phyloP scores from a whole-genome alignment of 73 alveolate species.

The Tetrahymena elliotti region DNA sequence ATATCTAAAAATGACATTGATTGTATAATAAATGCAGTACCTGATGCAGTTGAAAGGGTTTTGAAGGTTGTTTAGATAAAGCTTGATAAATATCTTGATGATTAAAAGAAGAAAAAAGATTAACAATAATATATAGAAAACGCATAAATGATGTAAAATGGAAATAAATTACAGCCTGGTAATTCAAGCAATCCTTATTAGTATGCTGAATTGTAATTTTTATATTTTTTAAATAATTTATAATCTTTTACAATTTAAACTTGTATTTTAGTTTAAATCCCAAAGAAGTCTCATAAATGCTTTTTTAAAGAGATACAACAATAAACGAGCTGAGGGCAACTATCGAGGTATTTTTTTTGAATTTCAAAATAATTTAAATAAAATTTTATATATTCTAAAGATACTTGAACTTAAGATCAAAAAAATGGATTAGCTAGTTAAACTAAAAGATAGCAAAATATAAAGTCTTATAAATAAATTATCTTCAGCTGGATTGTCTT shows the following conservation, averaged over 20 bases:
- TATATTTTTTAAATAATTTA: neutral
- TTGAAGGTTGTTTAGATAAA: slow-evolving; percentile 47
- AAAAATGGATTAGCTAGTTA: slow-evolving; percentile 38
- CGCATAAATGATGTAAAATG: slow-evolving; percentile 9
- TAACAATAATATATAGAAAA: neutral
- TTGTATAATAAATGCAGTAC: slow-evolving; percentile 70
- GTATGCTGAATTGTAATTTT: neutral
- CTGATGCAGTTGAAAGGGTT: slow-evolving; percentile 83
- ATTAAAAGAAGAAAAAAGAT: neutral
- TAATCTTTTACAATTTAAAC: too few species aligned
- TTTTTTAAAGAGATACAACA: slow-evolving; percentile 7
- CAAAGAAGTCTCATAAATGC: neutral
- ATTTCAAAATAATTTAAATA: neutral
- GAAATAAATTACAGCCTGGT: neutral
- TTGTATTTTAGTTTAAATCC: neutral
- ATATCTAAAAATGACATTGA: slow-evolving; percentile 72
- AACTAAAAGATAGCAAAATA: slow-evolving; percentile 43
- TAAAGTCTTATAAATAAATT: slow-evolving; percentile 25
- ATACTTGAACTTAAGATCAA: slow-evolving; percentile 37
- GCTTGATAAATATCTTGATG: slow-evolving; percentile 39
- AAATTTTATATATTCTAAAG: neutral
- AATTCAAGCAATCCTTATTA: neutral
- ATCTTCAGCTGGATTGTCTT: slow-evolving; percentile 39
- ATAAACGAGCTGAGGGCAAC: slow-evolving; percentile 44
- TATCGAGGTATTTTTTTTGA: neutral